Base-by-base conservation (phyloP, 176 grass and related monocot species). In the Rhipidocladum racemiflorum region DNA sequence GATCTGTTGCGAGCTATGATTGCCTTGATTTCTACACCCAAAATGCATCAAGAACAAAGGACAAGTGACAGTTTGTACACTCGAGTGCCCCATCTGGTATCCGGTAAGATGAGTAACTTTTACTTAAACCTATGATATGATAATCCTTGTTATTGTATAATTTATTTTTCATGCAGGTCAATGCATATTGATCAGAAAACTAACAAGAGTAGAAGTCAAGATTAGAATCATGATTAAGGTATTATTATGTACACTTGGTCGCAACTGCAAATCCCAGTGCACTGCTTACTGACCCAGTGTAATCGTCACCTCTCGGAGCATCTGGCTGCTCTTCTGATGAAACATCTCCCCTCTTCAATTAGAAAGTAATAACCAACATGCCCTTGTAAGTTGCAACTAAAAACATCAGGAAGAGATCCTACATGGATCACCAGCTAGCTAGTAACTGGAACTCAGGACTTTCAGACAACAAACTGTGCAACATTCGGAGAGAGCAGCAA, bases 21-120 rank as follows among this genome's bases (percentile, higher is more conserved):
- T 70, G 76, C 80, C 68, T 82, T 87, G 65, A 55, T 87, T 77
- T 82, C 85, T 68, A 28, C 87, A 80, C 68, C 81, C 53, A 70
- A 55, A n/a, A 68, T 65, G 15, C 62, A 76, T 81, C 62, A 66
- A 81, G 76, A 89, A 60, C 62, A 16, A 40, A 39, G 42, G 61
- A 46, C 75, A 61, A 1, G 51, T 34, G 42, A 46, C 74, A 72
- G 74, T 30, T 35, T 65, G 6, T 61, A 35, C 74, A 80, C 51
- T 80, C 29, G 76, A 85, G 82, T 89, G 61, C 61, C 69, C 44
- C 61, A 75, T 68, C 61, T 84, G 60, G 3, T 59, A 80, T 57
- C 61, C 54, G 60, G 40, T 70, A 65, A 43, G 40, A 69, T 68
- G 61, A 89, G 65, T 46, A 65, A 54, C 79, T 88, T 88, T 78